Evolutionary conservation across 441 rosid genomes (phyloP).

Genomic region (Rhodomyrtus psidioides): DNA sequence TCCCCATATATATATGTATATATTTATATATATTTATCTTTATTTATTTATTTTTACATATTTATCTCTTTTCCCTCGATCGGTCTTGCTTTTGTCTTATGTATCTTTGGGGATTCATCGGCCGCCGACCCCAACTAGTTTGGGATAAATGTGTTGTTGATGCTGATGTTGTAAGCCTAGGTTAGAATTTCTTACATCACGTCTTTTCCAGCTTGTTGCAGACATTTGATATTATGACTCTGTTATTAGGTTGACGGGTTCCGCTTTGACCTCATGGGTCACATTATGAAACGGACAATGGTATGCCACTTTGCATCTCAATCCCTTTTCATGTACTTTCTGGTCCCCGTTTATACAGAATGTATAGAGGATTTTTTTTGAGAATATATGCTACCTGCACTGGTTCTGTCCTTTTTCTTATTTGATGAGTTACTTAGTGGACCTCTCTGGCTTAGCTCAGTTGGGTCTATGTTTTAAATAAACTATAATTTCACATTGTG

Average conservation of each 20-base stretch:
- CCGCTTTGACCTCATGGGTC: slow-evolving; percentile 98
- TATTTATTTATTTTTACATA: no score
- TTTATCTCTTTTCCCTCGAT: no score
- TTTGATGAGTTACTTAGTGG: neutral
- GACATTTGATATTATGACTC: slow-evolving; percentile 13
- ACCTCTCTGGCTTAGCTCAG: neutral
- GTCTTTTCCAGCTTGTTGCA: neutral
- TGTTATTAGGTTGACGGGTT: slow-evolving; percentile 87
- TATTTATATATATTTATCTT: no score
- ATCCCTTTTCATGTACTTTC: neutral
- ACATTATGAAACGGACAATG: slow-evolving; percentile 87
- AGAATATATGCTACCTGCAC: neutral
- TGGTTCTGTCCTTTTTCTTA: neutral
- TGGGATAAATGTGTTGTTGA: no score
- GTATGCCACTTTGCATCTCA: slow-evolving; percentile 27
- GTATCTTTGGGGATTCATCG: no score
- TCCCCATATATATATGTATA: no score
- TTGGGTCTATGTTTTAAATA: neutral
- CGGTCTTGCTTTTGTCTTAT: no score
- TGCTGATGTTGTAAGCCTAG: no score
- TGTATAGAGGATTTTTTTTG: neutral
- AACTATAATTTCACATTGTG: neutral
- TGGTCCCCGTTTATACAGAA: neutral
- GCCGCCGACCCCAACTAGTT: no score
- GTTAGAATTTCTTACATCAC: neutral